phyloP scores from a whole-genome alignment of 306 rosid species.

The Lotus japonicus region DNA sequence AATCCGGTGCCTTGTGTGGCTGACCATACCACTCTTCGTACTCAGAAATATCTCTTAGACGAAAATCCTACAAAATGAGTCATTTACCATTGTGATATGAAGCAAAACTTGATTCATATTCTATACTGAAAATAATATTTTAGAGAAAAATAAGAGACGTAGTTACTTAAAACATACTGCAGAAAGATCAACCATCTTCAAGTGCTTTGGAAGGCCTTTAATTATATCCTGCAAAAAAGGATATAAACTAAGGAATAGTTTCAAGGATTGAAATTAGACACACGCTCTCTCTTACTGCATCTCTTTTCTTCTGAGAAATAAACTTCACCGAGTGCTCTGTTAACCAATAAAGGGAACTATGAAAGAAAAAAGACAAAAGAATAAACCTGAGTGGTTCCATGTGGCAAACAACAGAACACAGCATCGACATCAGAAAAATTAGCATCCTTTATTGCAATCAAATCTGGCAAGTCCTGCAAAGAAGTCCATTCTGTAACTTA shows the following conservation, averaged over 20 bases:
- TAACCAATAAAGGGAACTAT: not conserved
- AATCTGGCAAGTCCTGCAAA: slow-evolving; percentile 69
- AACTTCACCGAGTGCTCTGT: not conserved
- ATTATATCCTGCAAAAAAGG: slow-evolving; percentile 73
- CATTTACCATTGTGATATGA: slow-evolving; percentile 13
- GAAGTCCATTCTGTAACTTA: slow-evolving; percentile 1
- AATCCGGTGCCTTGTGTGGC: slow-evolving; percentile 71
- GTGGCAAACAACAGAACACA: slow-evolving; percentile 93
- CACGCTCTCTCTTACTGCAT: not conserved
- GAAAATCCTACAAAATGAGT: slow-evolving; percentile 66
- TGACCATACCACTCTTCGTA: slow-evolving; percentile 96
- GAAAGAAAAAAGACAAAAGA: not conserved
- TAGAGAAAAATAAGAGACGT: not conserved
- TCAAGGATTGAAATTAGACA: not conserved
- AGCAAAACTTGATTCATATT: not conserved
- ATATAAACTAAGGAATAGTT: slow-evolving; percentile 10
- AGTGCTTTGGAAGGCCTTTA: slow-evolving; percentile 68
- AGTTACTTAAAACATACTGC: slow-evolving; percentile 55
- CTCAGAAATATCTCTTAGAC: slow-evolving; percentile 71
- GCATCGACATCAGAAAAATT: slow-evolving; percentile 78
- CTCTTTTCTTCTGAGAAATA: not conserved
- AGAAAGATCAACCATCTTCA: slow-evolving; percentile 98
- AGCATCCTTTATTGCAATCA: slow-evolving; percentile 86
- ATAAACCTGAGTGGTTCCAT: slow-evolving; percentile 90
- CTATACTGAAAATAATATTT: not conserved